Evolutionary conservation across 768 basidiomycete species (phyloP).

Genomic region (Tricholoma furcatifolium): DNA sequence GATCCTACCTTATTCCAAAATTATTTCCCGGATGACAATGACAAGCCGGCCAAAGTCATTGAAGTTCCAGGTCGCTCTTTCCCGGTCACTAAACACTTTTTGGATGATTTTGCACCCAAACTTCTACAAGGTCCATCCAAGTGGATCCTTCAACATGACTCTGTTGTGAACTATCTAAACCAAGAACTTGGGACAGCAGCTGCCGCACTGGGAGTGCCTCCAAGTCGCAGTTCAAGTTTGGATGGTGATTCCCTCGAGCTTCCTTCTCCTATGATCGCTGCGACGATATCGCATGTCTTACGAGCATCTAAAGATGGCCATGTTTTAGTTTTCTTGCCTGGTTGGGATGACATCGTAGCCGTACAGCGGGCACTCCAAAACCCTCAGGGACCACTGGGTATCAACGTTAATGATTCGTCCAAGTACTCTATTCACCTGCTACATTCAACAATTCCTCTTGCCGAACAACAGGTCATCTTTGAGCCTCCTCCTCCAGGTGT

Average conservation of each 20-base stretch:
- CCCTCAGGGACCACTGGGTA: constrained; percentile 45
- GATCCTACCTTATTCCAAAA: constrained; percentile 85
- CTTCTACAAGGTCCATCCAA: constrained; percentile 39
- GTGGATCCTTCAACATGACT: constrained; percentile 74
- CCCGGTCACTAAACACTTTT: constrained; percentile 78
- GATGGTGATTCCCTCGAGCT: constrained; percentile 64
- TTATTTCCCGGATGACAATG: constrained; percentile 73
- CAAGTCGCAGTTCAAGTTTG: constrained; percentile 8
- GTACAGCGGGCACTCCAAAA: constrained; percentile 64
- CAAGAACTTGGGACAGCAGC: constrained; percentile 55
- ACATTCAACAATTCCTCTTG: constrained; percentile 86
- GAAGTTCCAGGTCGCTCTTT: constrained; percentile 90
- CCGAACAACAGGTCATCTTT: constrained; percentile 89
- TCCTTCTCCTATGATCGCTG: constrained; percentile 78
- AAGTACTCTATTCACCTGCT: constrained; percentile 75
- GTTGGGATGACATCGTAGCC: constrained; percentile 85
- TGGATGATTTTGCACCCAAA: constrained; percentile 72
- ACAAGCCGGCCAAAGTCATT: constrained; percentile 63
- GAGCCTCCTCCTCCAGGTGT: constrained; percentile 75
- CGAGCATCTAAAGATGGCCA: constrained; percentile 76
- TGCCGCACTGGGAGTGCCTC: constrained; percentile 24
- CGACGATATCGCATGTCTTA: constrained; percentile 78
- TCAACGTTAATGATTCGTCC: constrained; percentile 58
- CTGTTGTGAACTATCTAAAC: constrained; percentile 67
- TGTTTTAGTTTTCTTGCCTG: constrained; percentile 89